These are phyloP conservation scores for Lasiodiplodia theobromae DNA, from an alignment of 2,329 filamentous ascomycete genomes.

Conservation along the genomic window DNA sequence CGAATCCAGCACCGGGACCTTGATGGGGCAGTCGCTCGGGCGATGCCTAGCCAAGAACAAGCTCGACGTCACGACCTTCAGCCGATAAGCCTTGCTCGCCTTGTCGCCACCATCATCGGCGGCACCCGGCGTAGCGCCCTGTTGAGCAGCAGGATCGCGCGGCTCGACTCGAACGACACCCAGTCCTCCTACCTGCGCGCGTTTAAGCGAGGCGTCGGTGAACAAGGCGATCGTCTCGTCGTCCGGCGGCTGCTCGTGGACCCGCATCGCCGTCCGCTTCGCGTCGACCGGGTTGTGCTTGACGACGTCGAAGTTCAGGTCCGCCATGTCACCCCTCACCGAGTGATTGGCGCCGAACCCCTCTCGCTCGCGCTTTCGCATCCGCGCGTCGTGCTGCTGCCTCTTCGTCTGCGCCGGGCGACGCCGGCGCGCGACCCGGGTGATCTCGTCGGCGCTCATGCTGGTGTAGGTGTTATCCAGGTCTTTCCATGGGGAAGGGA, in stretches of 20 bases:
- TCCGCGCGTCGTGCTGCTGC: no score
- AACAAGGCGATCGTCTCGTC: background rate
- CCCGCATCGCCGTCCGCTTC: background rate
- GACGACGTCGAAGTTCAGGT: conserved; percentile 4
- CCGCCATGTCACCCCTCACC: background rate
- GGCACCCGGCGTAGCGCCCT: background rate
- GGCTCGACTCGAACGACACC: background rate
- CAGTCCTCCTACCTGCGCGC: background rate
- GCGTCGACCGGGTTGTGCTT: background rate
- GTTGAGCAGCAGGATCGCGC: background rate
- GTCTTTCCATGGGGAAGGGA: background rate
- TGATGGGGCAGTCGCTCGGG: background rate
- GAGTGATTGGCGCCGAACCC: background rate
- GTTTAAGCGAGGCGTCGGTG: background rate
- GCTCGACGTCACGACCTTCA: background rate
- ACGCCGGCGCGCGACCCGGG: no score
- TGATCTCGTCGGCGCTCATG: no score
- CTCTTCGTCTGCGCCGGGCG: background rate
- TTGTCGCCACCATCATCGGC: no score
- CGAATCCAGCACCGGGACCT: background rate
- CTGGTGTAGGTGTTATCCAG: background rate
- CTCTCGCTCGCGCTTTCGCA: background rate
- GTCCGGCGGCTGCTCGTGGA: background rate
- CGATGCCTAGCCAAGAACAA: background rate
- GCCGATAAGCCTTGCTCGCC: background rate